phyloP scores from a whole-genome alignment of 495 filamentous ascomycete species.

The Talaromyces wortmannii region DNA sequence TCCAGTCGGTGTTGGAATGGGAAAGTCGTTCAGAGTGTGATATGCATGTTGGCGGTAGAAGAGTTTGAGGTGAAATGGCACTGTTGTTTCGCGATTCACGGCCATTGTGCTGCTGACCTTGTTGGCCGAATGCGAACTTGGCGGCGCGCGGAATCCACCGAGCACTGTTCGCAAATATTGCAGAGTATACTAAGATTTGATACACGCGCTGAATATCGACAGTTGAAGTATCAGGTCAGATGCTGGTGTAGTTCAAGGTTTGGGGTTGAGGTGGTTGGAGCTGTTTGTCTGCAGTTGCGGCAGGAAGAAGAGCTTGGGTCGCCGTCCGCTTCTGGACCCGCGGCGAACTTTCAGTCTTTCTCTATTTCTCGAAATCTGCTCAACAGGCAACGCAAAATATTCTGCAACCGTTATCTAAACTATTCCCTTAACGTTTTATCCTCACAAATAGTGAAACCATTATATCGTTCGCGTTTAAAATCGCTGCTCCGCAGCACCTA shows the following conservation, averaged over 20 bases:
- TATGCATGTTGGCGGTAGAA: slow-evolving; percentile 73
- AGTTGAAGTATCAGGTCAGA: no score
- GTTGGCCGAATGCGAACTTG: not conserved
- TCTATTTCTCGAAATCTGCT: not conserved
- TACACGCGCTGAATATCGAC: no score
- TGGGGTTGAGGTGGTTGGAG: no score
- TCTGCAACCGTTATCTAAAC: no score
- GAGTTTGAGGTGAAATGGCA: slow-evolving; percentile 85
- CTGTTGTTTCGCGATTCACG: slow-evolving; percentile 66
- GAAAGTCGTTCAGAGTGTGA: slow-evolving; percentile 47
- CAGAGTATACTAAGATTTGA: no score
- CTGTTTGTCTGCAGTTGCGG: no score
- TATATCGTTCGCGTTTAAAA: not conserved
- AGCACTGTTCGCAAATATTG: no score
- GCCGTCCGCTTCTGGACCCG: not conserved
- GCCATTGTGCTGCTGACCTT: not conserved
- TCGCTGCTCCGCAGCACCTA: not conserved
- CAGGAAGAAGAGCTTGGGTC: not conserved
- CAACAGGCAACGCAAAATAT: no score
- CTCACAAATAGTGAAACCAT: not conserved
- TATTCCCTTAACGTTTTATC: slow-evolving; percentile 5
- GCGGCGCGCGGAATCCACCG: not conserved
- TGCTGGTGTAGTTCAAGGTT: no score
- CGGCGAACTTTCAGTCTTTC: slow-evolving; percentile 10
- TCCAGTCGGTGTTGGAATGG: slow-evolving; percentile 12